phyloP scores from a whole-genome alignment of 768 basidiomycete genomes.

The Auricularia sp. region DNA sequence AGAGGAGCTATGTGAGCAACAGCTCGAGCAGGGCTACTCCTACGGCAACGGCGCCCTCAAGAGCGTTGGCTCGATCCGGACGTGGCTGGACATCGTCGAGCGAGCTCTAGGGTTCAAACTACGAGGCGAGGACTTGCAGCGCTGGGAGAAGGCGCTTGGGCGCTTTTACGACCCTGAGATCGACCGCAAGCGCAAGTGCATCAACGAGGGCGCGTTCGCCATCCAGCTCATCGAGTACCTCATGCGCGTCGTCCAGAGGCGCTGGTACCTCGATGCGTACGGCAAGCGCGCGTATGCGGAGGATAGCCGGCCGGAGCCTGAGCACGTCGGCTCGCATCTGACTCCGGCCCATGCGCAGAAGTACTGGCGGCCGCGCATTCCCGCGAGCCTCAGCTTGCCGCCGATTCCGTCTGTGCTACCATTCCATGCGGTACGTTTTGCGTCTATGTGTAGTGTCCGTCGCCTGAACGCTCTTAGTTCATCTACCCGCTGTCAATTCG shows the following conservation, averaged over 20 bases:
- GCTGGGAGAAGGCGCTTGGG: conserved; percentile 25
- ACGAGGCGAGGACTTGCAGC: conserved; percentile 15
- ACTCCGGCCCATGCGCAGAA: background rate
- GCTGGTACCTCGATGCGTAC: conserved; percentile 32
- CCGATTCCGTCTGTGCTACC: conserved; percentile 35
- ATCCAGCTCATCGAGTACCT: conserved; percentile 37
- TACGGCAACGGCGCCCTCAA: conserved; percentile 24
- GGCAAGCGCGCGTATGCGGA: conserved; percentile 18
- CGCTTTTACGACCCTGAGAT: conserved; percentile 19
- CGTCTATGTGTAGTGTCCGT: background rate
- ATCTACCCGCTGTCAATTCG: conserved; percentile 34
- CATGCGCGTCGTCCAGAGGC: conserved; percentile 31
- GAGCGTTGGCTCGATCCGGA: conserved; percentile 17
- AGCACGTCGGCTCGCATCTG: too few relatives aligned
- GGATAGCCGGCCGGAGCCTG: conserved; percentile 6
- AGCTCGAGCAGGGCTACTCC: conserved; percentile 24
- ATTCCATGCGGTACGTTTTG: conserved; percentile 35
- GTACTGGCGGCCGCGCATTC: conserved; percentile 14
- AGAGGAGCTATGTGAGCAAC: conserved; percentile 27
- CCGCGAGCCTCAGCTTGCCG: conserved; percentile 20
- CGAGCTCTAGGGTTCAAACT: conserved; percentile 19
- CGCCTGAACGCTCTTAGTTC: conserved; percentile 25
- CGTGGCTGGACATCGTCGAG: conserved; percentile 31
- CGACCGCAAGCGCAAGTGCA: conserved; percentile 11
- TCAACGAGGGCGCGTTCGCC: conserved; percentile 35